phyloP scores from a whole-genome alignment of 2,329 filamentous ascomycete species.

The Pseudogymnoascus sp. region DNA sequence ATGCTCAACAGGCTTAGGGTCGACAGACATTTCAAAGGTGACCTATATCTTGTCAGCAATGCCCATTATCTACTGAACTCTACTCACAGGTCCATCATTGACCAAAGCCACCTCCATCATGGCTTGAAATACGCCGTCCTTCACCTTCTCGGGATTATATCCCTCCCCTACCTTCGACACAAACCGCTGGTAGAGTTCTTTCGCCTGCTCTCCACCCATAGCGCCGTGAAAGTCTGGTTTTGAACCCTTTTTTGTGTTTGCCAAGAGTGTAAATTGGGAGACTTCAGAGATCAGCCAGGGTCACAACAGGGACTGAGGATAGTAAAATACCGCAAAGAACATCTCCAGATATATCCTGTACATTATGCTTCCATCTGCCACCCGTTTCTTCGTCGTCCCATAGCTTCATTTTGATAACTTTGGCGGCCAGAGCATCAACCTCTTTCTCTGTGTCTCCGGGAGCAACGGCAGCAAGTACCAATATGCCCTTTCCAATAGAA shows the following conservation, averaged over 20 bases:
- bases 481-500: constrained; percentile 78
- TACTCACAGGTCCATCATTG: constrained; percentile 68
- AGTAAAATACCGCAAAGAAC: constrained; percentile 72
- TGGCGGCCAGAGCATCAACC: constrained; percentile 70
- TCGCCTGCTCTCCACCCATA: constrained; percentile 68
- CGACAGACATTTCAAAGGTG: constrained; percentile 4
- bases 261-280: constrained; percentile 92
- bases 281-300: constrained; percentile 43
- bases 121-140: constrained; percentile 94
- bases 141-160: constrained; percentile 67
- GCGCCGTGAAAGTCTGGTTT: constrained; percentile 94
- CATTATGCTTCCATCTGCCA: constrained; percentile 71
- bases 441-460: constrained; percentile 88
- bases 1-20: not conserved
- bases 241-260: constrained; percentile 87
- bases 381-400: constrained; percentile 56
- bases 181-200: constrained; percentile 75
- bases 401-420: constrained; percentile 80
- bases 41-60: not conserved
- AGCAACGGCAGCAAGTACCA: constrained; percentile 86
- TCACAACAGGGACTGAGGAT: not conserved
- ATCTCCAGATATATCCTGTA: constrained; percentile 82
- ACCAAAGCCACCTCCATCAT: constrained; percentile 97
- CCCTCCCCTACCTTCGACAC: constrained; percentile 63
- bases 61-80: not conserved